Conservation (phyloP, 768 basidiomycete genomes). For the Lactarius psammicola region DNA sequence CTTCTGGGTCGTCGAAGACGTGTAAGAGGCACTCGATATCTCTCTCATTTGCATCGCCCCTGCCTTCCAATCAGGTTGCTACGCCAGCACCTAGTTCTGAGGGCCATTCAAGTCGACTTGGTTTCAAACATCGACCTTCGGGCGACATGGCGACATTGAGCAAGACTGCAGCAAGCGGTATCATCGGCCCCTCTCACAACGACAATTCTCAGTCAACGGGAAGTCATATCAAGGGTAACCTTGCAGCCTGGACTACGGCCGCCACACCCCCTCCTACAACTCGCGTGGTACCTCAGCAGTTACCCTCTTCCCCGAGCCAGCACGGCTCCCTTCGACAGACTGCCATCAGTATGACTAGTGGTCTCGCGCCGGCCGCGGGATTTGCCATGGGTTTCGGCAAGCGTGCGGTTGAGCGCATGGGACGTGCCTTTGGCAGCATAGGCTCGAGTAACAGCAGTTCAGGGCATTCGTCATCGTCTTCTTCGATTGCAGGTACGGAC, state of each 20-base stretch:
- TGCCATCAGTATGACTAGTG: constrained; percentile 69
- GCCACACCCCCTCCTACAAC: constrained; percentile 29
- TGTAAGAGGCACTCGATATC: constrained; percentile 66
- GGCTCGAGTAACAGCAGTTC: constrained; percentile 13
- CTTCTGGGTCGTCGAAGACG: constrained; percentile 46
- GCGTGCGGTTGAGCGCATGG: constrained; percentile 73
- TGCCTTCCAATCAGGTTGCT: constrained; percentile 30
- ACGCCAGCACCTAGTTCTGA: constrained; percentile 13
- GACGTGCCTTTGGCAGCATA: constrained; percentile 27
- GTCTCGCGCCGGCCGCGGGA: constrained; percentile 69
- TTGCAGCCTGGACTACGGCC: constrained; percentile 47
- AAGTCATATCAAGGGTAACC: constrained; percentile 46
- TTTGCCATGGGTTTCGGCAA: constrained; percentile 54
- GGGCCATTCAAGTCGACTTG: constrained; percentile 3
- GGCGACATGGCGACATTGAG: constrained; percentile 42
- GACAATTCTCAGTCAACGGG: constrained; percentile 38
- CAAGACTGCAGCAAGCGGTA: constrained; percentile 43
- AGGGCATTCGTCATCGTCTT: constrained; percentile 41
- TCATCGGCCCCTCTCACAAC: constrained; percentile 41
- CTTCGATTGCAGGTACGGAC: constrained; percentile 28
- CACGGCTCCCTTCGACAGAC: constrained; percentile 51
- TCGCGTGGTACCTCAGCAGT: constrained; percentile 36
- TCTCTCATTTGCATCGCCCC: constrained; percentile 45
- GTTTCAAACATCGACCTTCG: constrained; percentile 16
- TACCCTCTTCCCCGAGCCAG: constrained; percentile 27